Conservation (phyloP, 306 rosid species). For the Cucurbita moschata region DNA sequence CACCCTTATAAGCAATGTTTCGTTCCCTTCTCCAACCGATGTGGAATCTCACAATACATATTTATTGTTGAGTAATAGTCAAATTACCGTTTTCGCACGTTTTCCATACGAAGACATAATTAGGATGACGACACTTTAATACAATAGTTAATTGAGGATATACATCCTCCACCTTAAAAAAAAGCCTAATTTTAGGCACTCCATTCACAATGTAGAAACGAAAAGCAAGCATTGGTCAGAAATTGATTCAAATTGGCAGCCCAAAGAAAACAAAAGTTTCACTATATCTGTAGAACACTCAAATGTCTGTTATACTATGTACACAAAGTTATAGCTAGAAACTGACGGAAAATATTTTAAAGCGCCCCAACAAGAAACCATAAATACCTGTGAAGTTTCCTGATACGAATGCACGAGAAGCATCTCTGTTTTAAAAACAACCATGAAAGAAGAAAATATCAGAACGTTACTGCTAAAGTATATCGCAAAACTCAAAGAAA, state of each 20-base stretch:
- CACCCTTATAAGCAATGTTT: too few species aligned
- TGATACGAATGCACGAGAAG: slow-evolving; percentile 94
- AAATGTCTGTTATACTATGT: not conserved
- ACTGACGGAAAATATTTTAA: not conserved
- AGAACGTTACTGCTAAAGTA: not conserved
- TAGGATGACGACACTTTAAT: not conserved
- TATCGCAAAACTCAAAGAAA: not conserved
- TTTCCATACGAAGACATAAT: not conserved
- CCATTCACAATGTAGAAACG: not conserved
- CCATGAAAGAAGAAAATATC: not conserved
- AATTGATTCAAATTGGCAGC: not conserved
- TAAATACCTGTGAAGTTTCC: slow-evolving; percentile 88
- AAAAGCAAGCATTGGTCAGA: not conserved
- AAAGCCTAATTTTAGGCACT: not conserved
- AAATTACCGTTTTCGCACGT: not conserved
- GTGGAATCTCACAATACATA: too few species aligned
- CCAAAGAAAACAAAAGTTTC: not conserved
- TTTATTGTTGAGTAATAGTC: not conserved
- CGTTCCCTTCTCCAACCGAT: too few species aligned
- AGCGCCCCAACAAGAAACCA: not conserved
- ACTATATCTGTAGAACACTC: not conserved
- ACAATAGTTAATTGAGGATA: not conserved
- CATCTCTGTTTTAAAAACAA: slow-evolving; percentile 44
- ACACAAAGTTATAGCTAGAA: not conserved
- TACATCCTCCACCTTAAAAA: not conserved